Evolutionary conservation across 2,329 filamentous ascomycete genomes (phyloP), one percentile per base, ranked within the genome.

Genomic region (Zymoseptoria tritici): DNA sequence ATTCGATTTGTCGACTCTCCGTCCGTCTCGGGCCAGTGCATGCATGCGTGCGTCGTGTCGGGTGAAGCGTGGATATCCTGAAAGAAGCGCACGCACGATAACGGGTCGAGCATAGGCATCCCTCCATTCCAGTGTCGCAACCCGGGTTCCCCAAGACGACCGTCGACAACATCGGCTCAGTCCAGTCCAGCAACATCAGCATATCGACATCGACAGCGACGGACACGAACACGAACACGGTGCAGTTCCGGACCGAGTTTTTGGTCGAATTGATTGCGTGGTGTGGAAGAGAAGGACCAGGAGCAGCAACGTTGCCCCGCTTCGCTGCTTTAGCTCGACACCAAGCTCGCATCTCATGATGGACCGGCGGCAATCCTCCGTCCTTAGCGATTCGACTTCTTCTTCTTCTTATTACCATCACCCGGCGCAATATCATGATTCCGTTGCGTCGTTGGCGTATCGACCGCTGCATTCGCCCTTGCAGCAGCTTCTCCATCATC

Each of bases 391-490:
- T 57, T 59, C 66, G 24, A 60, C 36, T 59, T 59, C 52, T 29
- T 29, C 52, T 29, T 29, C 59, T 55, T 58, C 50, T 9, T 62
- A 51, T 31, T 64, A 60, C 21, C 61, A 60, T n/a, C 62, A 54
- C 55, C 59, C 66, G 57, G 63, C 60, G 57, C 61, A 62, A 50
- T 68, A 71, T 60, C 68, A 70, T 67, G 65, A 70, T 52, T 65
- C 65, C 70, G 71, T 68, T 74, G 64, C 67, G 42, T 65, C 72
- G 67, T 72, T 74, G 69, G 71, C 68, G 64, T 76, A 75, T 63
- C 69, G 69, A 64, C 65, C 68, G 62, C 64, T 71, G 67, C 73
- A 70, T 68, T 71, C 75, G 69, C 72, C 75, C 62, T 68, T 75
- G 69, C 75, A 73, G 71, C 69, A 74, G 64, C 62, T 19, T 46